A percentile compares a stretch with the other conserved stretches of the same genome.
Evolutionary conservation across 1,284 basidiomycete species (phyloP).

Genomic region (Hypsizygus ulmarius): DNA sequence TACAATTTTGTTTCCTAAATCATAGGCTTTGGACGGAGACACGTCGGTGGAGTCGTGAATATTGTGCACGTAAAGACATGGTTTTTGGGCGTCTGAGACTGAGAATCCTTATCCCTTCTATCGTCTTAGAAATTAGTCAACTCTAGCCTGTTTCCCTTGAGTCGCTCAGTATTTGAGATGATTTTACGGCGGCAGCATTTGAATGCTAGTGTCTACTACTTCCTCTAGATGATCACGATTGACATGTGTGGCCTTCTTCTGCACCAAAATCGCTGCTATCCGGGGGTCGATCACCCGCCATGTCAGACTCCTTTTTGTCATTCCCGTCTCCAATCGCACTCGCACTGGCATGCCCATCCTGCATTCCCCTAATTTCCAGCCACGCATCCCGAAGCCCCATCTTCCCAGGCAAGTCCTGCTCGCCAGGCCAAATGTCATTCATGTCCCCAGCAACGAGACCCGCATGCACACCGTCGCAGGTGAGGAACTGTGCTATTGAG

Average conservation of each 20-base stretch:
- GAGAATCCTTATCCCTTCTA: too few species aligned
- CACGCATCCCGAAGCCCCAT: slow-evolving; percentile 22
- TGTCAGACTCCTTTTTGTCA: background rate
- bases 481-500: slow-evolving; percentile 17
- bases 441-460: slow-evolving; percentile 28
- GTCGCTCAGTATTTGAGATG: too few species aligned
- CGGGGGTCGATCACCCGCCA: background rate
- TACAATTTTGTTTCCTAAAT: slow-evolving; percentile 19
- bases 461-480: slow-evolving; percentile 9
- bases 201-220: too few species aligned
- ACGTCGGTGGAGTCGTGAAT: background rate
- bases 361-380: slow-evolving; percentile 3
- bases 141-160: too few species aligned
- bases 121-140: too few species aligned
- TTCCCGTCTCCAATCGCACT: background rate
- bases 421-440: slow-evolving; percentile 22
- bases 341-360: background rate
- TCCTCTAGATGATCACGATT: too few species aligned
- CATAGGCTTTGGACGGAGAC: slow-evolving; percentile 22
- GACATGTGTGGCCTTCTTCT: slow-evolving; percentile 5
- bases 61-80: background rate
- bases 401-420: slow-evolving; percentile 15
- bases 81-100: too few species aligned
- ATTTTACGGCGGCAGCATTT: too few species aligned
- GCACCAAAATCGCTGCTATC: slow-evolving; percentile 2